Evolutionary conservation across 176 grass and related monocot genomes (phyloP), one percentile per base, ranked within the genome.

Genomic region (Avena sativa): DNA sequence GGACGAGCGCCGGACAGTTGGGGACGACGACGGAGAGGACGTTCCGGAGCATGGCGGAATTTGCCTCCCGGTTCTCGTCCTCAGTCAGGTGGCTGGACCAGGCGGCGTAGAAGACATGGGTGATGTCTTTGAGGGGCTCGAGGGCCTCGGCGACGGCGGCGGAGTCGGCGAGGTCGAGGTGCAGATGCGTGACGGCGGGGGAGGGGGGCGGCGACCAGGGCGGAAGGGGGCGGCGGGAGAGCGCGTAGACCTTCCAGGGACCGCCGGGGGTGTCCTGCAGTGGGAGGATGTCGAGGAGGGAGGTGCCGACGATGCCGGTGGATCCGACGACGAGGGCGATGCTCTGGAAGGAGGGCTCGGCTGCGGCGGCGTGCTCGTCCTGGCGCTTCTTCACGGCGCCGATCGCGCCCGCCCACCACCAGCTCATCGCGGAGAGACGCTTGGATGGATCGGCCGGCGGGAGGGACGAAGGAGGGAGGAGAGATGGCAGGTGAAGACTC

Each of bases 371-470:
- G 40, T 87, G 71, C 80, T 92, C 92, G 26, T 94, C 95, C 64
- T 91, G 86, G 20, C 87, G 87, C 88, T 90, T 97, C 95, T 89
- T 97, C 0, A 88, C 89, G 2, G 90, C 92, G 76, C 95, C 92
- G 81, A 94, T 92, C 47, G 92, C 95, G 78, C 95, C 90, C 9
- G 92, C 89, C 92, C 95, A 97, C 95, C 92, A 97, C 95, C 95
- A 97, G 81, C 95, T 97, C 94, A 97, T 97, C 36, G 74, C 13
- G 76, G 32, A n/a, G 14, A 9, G 63, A 9, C 19, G 50, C 50
- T 46, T 44, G 20, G 66, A 12, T n/a, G 67, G 52, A 59, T 46
- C 20, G n/a, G 13, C 15, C 34, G 8, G 8, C 3, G 23, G 9
- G 61, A 30, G 21, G 38, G 12, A 51, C 15, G 36, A 44, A 38